Evolutionary conservation across 768 basidiomycete species (phyloP).

Genomic region (Solioccasus polychromus): DNA sequence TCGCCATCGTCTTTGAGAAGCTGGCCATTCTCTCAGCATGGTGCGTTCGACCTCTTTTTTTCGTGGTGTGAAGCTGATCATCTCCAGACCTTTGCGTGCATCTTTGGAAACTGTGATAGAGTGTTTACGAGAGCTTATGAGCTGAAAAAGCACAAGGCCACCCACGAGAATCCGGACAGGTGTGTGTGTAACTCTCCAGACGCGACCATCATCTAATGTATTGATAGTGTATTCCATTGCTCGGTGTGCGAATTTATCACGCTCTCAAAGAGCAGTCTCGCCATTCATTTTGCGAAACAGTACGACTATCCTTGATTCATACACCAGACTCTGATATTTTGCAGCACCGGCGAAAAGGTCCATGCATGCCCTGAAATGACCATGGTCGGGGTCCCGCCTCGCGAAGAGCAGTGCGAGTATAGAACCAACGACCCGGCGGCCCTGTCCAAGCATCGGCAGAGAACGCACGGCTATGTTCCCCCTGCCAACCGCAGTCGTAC

Average conservation of each 20-base stretch:
- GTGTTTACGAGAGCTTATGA: constrained; percentile 17
- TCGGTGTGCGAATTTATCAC: constrained; percentile 17
- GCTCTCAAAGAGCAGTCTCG: constrained; percentile 18
- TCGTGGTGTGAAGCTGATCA: not conserved
- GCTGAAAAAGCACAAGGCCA: constrained; percentile 21
- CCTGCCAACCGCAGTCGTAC: constrained; percentile 1
- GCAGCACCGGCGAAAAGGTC: constrained; percentile 22
- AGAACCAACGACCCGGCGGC: constrained; percentile 25
- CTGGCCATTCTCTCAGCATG: constrained; percentile 21
- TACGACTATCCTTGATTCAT: constrained; percentile 1
- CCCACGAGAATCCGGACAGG: constrained; percentile 13
- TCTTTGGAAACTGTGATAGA: constrained; percentile 6
- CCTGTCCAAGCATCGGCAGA: constrained; percentile 25
- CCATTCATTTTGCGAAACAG: constrained; percentile 22
- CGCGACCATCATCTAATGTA: not conserved
- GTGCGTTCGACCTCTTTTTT: too few species aligned
- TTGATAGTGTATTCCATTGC: constrained; percentile 19
- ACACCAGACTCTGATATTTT: not conserved
- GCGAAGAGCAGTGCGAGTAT: constrained; percentile 13
- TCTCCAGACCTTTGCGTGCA: constrained; percentile 15
- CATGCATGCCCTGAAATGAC: constrained; percentile 14
- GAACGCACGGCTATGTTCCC: constrained; percentile 21
- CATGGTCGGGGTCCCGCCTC: too few species aligned
- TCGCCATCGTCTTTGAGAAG: constrained; percentile 9
- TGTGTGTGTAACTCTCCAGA: not conserved